Evolutionary conservation across 169 alveolate species (phyloP).

Genomic region (Besnoitia besnoiti): DNA sequence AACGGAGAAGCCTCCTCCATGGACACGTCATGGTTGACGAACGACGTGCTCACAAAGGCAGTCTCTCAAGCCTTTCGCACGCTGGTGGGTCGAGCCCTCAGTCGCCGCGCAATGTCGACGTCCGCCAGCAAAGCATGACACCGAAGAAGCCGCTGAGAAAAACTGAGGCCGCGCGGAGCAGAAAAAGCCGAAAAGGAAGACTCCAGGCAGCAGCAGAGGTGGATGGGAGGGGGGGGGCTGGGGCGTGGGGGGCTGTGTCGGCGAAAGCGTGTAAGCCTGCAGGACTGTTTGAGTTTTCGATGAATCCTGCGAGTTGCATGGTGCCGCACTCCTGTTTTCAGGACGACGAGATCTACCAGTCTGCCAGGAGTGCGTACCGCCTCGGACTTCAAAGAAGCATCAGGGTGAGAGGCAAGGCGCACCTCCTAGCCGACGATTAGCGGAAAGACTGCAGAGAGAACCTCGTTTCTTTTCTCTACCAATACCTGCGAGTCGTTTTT

Average conservation of each 20-base stretch:
- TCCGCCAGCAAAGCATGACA: neutral
- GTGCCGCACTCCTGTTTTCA: neutral
- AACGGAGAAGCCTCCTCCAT: neutral
- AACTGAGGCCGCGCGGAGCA: too few relatives aligned
- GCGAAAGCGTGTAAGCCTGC: too few relatives aligned
- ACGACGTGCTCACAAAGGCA: neutral
- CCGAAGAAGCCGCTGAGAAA: neutral
- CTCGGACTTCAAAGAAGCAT: constrained; percentile 6
- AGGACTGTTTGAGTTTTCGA: too few relatives aligned
- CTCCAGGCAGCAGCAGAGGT: too few relatives aligned
- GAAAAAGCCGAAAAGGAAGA: too few relatives aligned
- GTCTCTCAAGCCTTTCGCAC: constrained; percentile 52
- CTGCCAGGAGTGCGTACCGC: constrained; percentile 19
- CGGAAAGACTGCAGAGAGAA: too few relatives aligned
- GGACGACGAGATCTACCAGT: constrained; percentile 41
- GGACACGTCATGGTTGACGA: constrained; percentile 16
- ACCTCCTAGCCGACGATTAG: neutral
- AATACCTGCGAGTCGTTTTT: too few relatives aligned
- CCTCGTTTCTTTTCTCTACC: too few relatives aligned
- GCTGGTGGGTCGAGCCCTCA: constrained; percentile 35
- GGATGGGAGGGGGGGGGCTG: too few relatives aligned
- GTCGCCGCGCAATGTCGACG: neutral
- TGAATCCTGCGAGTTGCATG: too few relatives aligned
- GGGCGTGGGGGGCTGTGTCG: too few relatives aligned
- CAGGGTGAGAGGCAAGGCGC: neutral